phyloP scores from a whole-genome alignment of 2,329 filamentous ascomycete genomes.

The Aspergillaceae sp. region DNA sequence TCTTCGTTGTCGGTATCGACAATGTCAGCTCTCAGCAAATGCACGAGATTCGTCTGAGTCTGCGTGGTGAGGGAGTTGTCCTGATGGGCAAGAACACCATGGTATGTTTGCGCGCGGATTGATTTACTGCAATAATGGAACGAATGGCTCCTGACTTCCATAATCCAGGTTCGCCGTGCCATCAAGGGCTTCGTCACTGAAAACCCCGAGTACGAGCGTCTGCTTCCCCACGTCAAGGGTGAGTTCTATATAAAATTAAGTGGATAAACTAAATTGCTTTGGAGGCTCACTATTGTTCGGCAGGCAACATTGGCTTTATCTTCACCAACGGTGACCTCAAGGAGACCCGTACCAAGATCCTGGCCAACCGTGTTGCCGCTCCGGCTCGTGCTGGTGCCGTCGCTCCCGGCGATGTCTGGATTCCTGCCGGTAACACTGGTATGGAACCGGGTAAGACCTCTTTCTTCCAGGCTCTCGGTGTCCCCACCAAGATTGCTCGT shows the following conservation, averaged over 20 bases:
- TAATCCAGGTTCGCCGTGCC: constrained; percentile 74
- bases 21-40: constrained; percentile 99
- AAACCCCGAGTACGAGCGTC: constrained; percentile 93
- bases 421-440: constrained; percentile 98
- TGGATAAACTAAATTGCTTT: not conserved
- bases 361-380: constrained; percentile 93
- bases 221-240: constrained; percentile 88
- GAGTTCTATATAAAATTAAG: constrained; percentile 7
- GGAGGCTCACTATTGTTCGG: not conserved
- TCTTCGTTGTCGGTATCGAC: constrained; percentile 97
- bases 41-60: constrained; percentile 95
- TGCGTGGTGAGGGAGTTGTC: constrained; percentile 87
- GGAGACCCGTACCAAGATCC: constrained; percentile 83
- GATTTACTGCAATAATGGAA: no score
- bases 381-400: constrained; percentile 96
- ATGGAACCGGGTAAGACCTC: constrained; percentile 99
- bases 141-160: constrained; percentile 4
- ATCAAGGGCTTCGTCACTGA: constrained; percentile 89
- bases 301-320: constrained; percentile 94
- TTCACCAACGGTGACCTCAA: constrained; percentile 98
- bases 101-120: constrained; percentile 47
- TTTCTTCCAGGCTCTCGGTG: constrained; percentile 99
- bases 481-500: constrained; percentile 99
- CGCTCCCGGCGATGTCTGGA: constrained; percentile 84
- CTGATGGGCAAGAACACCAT: constrained; percentile 99